Conservation (phyloP, 805 yeast genomes). For the Kodamaea laetipori region DNA sequence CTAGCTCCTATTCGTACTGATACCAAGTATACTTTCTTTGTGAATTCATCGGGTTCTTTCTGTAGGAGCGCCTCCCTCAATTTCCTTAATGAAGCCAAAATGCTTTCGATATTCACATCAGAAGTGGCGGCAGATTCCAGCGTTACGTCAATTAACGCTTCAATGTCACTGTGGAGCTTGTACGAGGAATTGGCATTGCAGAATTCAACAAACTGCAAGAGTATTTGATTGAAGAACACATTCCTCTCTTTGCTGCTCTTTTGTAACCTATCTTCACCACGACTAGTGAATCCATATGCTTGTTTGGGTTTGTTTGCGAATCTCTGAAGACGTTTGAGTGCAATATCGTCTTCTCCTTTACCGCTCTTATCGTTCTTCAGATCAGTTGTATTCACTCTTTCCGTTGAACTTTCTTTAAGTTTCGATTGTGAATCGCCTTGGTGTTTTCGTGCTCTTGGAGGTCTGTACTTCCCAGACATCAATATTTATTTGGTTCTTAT, state of each 20-base stretch:
- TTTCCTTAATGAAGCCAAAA: constrained; percentile 43
- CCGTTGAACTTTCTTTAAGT: neutral
- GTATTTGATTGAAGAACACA: constrained; percentile 41
- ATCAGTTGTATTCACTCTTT: neutral
- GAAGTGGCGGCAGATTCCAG: neutral
- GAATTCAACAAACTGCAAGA: constrained; percentile 29
- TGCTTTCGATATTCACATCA: constrained; percentile 23
- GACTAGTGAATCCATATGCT: constrained; percentile 57
- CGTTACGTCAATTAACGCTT: neutral
- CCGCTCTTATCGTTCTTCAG: neutral
- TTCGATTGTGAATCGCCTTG: too few species aligned
- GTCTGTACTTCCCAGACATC: too few species aligned
- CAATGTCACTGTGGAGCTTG: constrained; percentile 4
- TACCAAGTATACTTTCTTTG: constrained; percentile 48
- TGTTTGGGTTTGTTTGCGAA: constrained; percentile 7
- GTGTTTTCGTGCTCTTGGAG: too few species aligned
- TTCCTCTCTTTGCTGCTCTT: constrained; percentile 44
- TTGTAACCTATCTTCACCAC: constrained; percentile 61
- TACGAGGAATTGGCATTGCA: constrained; percentile 27
- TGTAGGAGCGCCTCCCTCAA: constrained; percentile 56
- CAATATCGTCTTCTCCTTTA: neutral
- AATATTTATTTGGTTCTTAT: too few species aligned
- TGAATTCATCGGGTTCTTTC: constrained; percentile 38
- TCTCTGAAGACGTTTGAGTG: constrained; percentile 3
- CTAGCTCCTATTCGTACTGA: constrained; percentile 49